phyloP scores from a whole-genome alignment of 108 stramenopile species.

The Schizochytrium sp. region DNA sequence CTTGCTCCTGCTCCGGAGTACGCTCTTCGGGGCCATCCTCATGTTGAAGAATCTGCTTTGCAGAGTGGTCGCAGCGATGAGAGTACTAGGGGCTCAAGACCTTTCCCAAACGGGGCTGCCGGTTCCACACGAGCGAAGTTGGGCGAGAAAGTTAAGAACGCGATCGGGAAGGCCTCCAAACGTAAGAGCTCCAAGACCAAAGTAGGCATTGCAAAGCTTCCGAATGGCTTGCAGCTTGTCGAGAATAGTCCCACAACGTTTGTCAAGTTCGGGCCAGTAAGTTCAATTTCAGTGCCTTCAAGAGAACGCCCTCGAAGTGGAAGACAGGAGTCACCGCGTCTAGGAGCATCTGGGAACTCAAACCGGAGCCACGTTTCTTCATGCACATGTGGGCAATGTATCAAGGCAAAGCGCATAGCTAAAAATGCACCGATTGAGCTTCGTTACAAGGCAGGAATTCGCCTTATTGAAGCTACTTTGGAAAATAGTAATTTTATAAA shows the following conservation, averaged over 20 bases:
- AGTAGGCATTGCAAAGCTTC: background rate
- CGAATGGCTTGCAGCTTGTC: background rate
- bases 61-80: background rate
- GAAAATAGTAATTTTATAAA: background rate
- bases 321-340: background rate
- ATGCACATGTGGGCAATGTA: conserved; percentile 41
- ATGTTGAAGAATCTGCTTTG: conserved; percentile 1
- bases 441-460: conserved; percentile 39
- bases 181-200: background rate
- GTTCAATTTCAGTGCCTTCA: background rate
- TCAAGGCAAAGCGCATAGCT: conserved; percentile 1
- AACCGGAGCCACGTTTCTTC: background rate
- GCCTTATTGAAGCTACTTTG: conserved; percentile 47
- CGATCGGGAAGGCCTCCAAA: background rate
- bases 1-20: background rate
- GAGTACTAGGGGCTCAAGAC: background rate
- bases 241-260: background rate
- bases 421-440: conserved; percentile 20
- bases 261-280: background rate
- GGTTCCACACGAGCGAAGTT: background rate
- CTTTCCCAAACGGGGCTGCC: background rate
- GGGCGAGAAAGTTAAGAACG: background rate
- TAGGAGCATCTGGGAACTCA: too few relatives aligned
- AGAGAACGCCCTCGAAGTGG: background rate
- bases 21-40: background rate